Conservation (phyloP, 805 yeast genomes). For the Hagleromyces aurorensis region DNA sequence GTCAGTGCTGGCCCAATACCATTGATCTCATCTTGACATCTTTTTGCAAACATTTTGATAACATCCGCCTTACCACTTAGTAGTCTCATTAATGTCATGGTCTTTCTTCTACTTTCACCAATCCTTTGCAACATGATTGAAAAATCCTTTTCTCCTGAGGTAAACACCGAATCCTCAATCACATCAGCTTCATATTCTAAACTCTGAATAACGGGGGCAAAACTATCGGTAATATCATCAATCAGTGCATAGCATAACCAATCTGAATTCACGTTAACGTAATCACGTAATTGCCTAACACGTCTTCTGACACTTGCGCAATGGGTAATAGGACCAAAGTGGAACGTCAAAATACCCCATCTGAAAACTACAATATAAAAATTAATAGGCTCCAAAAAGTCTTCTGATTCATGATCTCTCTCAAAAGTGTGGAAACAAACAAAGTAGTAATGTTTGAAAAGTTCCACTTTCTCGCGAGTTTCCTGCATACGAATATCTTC, state of each 20-base stretch:
- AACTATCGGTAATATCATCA: slow-evolving; percentile 80
- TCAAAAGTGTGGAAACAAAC: slow-evolving; percentile 97
- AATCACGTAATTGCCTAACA: slow-evolving; percentile 70
- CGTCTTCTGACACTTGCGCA: slow-evolving; percentile 75
- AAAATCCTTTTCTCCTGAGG: slow-evolving; percentile 67
- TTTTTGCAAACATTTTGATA: slow-evolving; percentile 88
- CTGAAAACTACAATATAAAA: slow-evolving; percentile 67
- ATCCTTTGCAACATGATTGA: slow-evolving; percentile 70
- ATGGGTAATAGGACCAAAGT: slow-evolving; percentile 58
- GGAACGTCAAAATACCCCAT: slow-evolving; percentile 62
- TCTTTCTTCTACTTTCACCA: slow-evolving; percentile 84
- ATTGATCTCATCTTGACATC: slow-evolving; percentile 68
- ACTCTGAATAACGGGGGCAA: slow-evolving; percentile 72
- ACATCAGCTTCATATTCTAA: slow-evolving; percentile 77
- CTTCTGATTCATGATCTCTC: slow-evolving; percentile 69
- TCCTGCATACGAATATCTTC: slow-evolving; percentile 97
- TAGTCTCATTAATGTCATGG: slow-evolving; percentile 86
- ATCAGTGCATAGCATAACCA: slow-evolving; percentile 78
- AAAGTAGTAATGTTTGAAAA: slow-evolving; percentile 83
- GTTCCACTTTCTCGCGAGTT: slow-evolving; percentile 93
- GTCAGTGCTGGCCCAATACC: slow-evolving; percentile 37
- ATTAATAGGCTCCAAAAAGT: slow-evolving; percentile 72
- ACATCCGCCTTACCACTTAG: slow-evolving; percentile 94
- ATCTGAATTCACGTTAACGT: slow-evolving; percentile 70
- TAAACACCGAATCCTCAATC: slow-evolving; percentile 73